Base-by-base conservation (phyloP, 495 filamentous ascomycete genomes). In the Trypethelium eluteriae region DNA sequence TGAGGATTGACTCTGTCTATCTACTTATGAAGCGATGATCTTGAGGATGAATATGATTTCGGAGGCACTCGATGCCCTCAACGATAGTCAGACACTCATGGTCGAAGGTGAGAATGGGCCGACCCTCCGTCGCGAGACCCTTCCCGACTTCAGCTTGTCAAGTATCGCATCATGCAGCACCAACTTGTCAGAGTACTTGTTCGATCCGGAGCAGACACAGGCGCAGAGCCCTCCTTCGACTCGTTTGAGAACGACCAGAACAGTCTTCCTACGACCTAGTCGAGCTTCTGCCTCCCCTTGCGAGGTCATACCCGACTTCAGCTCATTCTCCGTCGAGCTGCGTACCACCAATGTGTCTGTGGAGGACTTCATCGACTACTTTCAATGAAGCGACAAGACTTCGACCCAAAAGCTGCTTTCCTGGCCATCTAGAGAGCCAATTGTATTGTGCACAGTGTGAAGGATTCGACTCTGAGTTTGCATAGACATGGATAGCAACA, bases 1-100 rank as follows among this genome's bases (percentile, higher is more conserved):
- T 97, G 74, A 82, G 89, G 66, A 92, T 96, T 68, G 94, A 98
- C 76, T 87, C 98, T 74, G 85, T 96, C 57, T 99, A 98, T 76
- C 82, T 99, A 67, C 82, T 98, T 44, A 80, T 92, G 64, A 97
- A 96, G 87, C 93, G 92, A 85, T 96, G 82, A 76, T 66, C 4
- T 34, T 18, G 49, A 38, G 18, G 34, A 35, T 59, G 18, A 36
- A 32, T 61, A 35, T n/a, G 35, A 39, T 32, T 32, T 25, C 25
- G 36, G 39, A 44, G 57, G 16, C 39, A 63, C 39, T 3, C 57
- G 38, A 68, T 34, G 16, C 32, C 25, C 49, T 25, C 25, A 47
- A 38, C 62, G 10, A 50, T 25, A 36, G n/a, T 2, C 25, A 16
- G 41, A 7, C 41, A 10, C 39, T 2, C 9, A 38, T 34, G 18